Base-by-base conservation (phyloP, 73 alveolate species). In the Diophrys sp. region DNA sequence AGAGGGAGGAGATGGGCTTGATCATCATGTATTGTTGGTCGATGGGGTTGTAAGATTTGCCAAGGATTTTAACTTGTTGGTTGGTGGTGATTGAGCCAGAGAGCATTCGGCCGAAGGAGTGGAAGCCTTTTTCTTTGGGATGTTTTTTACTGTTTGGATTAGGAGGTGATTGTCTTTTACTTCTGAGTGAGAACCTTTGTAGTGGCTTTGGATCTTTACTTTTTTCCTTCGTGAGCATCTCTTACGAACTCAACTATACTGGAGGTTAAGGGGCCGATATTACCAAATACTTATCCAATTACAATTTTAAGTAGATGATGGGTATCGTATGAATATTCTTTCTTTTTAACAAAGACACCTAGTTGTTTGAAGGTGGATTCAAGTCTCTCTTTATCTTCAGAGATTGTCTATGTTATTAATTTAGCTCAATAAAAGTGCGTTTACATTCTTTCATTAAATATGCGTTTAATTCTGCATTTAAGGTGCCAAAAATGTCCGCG, bases 61-160 rank as follows among this genome's bases (percentile, higher is more conserved):
- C 99, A 80, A 94, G 83, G 31, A 98, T 90, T 88, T 90, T 95
- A 66, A 98, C 98, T 26, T 91, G 92, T 74, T 95, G 91, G 23
- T 96, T 97, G 62, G 91, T 83, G 79, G 84, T 89, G 70, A 98
- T 73, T 26, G 98, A 96, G 57, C 99, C 99, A 23, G 98, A 90
- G 83, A 98, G 54, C 27, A 98, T 98, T 68, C 99, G 90, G 8
- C 99, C 99, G 31, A 97, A 89, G 70, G 94, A 94, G 85, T 97
- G 98, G 81, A 98, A 98, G 68, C 95, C 84, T 68, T 44, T 44
- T 44, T 44, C 62, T 44, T 44, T 44, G 62, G 62, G 62, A 44
- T 44, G 62, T 44, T 44, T 18, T 44, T 44, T 11, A 44, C 62
- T 11, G 18, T 44, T 18, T 44, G 18, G 18, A 44, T 44, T 5